Evolutionary conservation across 805 yeast species (phyloP), one percentile per base, ranked within the genome.

Genomic region (Ogataea chonburiensis): DNA sequence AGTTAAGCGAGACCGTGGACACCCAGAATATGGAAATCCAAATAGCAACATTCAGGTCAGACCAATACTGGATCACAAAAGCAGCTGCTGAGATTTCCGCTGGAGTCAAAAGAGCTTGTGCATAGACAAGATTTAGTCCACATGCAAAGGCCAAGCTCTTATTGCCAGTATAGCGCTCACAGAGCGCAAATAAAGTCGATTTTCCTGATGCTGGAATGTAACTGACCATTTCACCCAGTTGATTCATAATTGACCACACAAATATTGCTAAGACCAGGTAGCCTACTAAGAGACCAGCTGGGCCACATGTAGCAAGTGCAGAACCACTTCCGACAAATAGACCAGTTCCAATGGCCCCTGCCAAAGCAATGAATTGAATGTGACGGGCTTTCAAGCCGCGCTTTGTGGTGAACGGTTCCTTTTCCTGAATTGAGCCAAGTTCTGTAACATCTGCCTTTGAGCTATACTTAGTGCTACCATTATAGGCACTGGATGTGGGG

Each of bases 271-370:
- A 70, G 33, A 77, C 59, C n/a, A 76, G 45, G 54, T 82, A 84
- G 11, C 87, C 77, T 13, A 76, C 60, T 24, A 84, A 67, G 17
- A 77, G 46, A 16, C 51, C 53, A 5, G 58, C 63, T 8, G 64
- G 64, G 5, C 63, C 63, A 39, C 56, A 49, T 1, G 49, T 42
- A 2, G 58, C 37, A 4, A 43, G 31, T 14, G 47, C 69, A 8
- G 66, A 60, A 25, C 77, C 77, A n/a, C 71, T 63, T 42, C 77
- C 77, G 31, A 73, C 64, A 40, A 72, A 70, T 31, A 72, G 58
- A 30, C 77, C 78, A 11, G 86, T 79, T 55, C 88, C 88, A 45
- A 81, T 78, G 38, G 81, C 73, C 49, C 86, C 86, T 39, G 85
- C 86, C 34, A 81, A 68, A 17, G 86, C 82, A 38, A 79, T 73